Evolutionary conservation across 768 basidiomycete species (phyloP), one percentile per base, ranked within the genome.

Genomic region (Russula sp.): DNA sequence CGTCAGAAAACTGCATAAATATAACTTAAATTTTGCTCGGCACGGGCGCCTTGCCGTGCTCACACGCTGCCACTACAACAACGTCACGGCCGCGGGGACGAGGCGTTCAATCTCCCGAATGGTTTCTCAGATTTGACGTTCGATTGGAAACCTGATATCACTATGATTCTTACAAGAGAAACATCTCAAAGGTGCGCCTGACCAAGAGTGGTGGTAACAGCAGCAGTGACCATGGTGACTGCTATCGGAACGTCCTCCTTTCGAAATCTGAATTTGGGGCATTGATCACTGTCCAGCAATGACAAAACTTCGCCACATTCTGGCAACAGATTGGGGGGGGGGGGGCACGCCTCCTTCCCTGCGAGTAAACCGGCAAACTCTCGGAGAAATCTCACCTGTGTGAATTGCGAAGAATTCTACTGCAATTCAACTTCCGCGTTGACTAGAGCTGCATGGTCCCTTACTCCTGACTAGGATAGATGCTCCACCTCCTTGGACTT

Each of bases 401-500:
- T n/a, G 7, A 39, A 27, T 40, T 55, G 47, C 40, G 40, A 50
- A 34, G 39, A 54, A 22, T 31, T n/a, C 58, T 32, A 22, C n/a
- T 45, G 45, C 34, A 55, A 44, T 45, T 56, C 40, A 14, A 60
- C 58, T 56, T 55, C 63, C 54, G 40, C 39, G 32, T 45, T 60
- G 54, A 39, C 58, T 39, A 14, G 44, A 50, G 35, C 16, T 50
- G 32, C 37, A 18, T 54, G 37, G 14, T n/a, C 2, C 49, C 42
- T 44, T 4, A 14, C 53, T 22, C 55, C 42, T 59, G 34, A 37
- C 40, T 51, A 22, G 47, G 50, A 48, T 44, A 37, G 63, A 60
- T 42, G 31, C 40, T 9, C 63, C 48, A 53, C 60, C 59, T 64
- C 58, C 63, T 48, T 64, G 40, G 59, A 64, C 54, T 10, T 64